These are phyloP conservation scores for Rhodamnia rubescens DNA, from an alignment of 345 rosid genomes.

Conservation along the genomic window DNA sequence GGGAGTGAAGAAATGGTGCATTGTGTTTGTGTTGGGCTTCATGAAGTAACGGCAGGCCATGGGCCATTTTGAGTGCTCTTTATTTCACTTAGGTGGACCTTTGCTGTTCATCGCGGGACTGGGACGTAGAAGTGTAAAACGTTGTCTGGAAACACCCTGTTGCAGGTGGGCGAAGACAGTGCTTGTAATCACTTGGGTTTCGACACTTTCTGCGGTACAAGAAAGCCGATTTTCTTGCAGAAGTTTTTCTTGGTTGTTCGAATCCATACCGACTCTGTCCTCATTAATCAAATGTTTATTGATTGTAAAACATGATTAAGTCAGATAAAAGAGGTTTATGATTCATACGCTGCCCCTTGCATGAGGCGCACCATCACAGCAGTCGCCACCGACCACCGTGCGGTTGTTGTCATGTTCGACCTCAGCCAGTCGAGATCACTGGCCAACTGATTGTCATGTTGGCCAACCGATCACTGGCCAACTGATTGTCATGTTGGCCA, in stretches of 20 bases:
- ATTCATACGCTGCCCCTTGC: too few relatives aligned
- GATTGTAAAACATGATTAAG: not conserved
- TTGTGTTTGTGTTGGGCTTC: not conserved
- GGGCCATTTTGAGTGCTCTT: not conserved
- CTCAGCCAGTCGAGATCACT: not conserved
- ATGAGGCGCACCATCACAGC: too few relatives aligned
- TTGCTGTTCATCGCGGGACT: not conserved
- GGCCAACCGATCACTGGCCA: not conserved
- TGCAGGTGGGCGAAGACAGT: not conserved
- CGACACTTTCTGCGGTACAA: not conserved
- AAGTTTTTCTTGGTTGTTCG: not conserved
- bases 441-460: not conserved
- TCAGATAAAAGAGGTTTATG: too few relatives aligned
- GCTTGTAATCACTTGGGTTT: not conserved
- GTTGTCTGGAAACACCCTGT: not conserved
- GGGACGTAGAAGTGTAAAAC: not conserved
- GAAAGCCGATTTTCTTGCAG: not conserved
- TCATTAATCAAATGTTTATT: not conserved
- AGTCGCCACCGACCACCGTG: too few relatives aligned
- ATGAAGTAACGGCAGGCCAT: not conserved
- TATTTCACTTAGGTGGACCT: not conserved
- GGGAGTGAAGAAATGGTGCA: not conserved
- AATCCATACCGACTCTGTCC: not conserved
- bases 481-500: not conserved
- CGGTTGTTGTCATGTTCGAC: fast-evolving